phyloP scores from a whole-genome alignment of 2,329 filamentous ascomycete genomes.

The Periconia macrospinosa region DNA sequence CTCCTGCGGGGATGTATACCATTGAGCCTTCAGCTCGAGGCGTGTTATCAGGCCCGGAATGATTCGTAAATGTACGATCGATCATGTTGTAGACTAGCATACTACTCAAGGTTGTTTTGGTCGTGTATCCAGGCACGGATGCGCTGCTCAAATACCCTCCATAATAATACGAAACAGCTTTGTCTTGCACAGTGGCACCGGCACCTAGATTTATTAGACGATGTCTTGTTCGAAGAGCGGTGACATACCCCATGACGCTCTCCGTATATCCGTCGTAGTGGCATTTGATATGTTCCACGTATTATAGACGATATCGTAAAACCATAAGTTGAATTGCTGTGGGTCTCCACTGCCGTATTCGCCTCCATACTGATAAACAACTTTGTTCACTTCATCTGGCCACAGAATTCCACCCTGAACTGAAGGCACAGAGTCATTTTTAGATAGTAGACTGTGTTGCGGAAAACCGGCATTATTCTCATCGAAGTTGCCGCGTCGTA shows the following conservation, averaged over 20 bases:
- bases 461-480: constrained; percentile 36
- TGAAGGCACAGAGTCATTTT: constrained; percentile 60
- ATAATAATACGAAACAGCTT: constrained; percentile 63
- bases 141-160: constrained; percentile 64
- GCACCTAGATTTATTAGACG: constrained; percentile 60
- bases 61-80: constrained; percentile 55
- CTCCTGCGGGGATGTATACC: constrained; percentile 62
- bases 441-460: constrained; percentile 61
- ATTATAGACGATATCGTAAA: constrained; percentile 61
- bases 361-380: constrained; percentile 65
- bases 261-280: constrained; percentile 19
- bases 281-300: constrained; percentile 56
- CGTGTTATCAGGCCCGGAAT: constrained; percentile 54
- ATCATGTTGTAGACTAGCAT: constrained; percentile 62
- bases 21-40: constrained; percentile 63
- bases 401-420: constrained; percentile 56
- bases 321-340: constrained; percentile 54
- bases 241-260: constrained; percentile 17
- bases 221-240: constrained; percentile 26
- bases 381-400: constrained; percentile 64
- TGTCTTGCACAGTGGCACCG: constrained; percentile 56
- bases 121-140: constrained; percentile 51
- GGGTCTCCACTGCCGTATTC: constrained; percentile 51
- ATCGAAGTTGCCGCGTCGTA: constrained; percentile 62
- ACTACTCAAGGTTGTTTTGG: constrained; percentile 50